Base-by-base conservation (phyloP, 177 flowering plant species). In the Vitis hybrid region DNA sequence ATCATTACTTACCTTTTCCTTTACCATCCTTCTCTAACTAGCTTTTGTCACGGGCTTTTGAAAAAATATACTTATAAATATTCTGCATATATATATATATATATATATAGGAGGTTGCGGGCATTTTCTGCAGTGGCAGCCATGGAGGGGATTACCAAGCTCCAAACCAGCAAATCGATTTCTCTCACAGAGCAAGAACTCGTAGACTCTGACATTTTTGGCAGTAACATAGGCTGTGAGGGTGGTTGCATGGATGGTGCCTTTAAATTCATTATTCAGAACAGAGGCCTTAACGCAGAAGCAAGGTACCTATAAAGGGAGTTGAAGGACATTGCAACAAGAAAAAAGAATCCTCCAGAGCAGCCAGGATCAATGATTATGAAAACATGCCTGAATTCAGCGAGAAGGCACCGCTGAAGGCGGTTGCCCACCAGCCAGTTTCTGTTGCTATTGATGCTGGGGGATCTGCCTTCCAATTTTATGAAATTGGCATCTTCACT, bases 371-470 rank as follows among this genome's bases (percentile, higher is more conserved):
- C 29, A 73, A 20, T 0, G 81, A 80, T 14, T 81, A 77, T 59
- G 82, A 78, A 65, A 68, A 71, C 12, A 78, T 82, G 10, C 85
- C 83, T 5, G 50, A 61, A 11, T 81, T 81, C 55, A 65, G 57
- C 16, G 83, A 82, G 69, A 29, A 34, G 9, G 74, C 82, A 8
- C 70, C 80, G 18, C 51, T 73, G 16, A 63, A 74, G 29, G 88
- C 82, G 2, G 84, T 83, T 13, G 68, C 82, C 14, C 19, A 68
- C n/a, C 86, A 86, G 55, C 88, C 86, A 2, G 79, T 82, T 16
- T 79, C 85, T 2, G 82, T 78, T 34, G 81, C 80, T 59, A 69
- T 87, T n/a, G 86, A 79, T 55, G 87, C 78, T 2, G 20, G 69
- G 10, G 71, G 71, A 0, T 6, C 7, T 8, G 80, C 18, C 34